A percentile compares a stretch with the other conserved stretches of the same genome.
phyloP scores from a whole-genome alignment of 2,329 filamentous ascomycete genomes.

The Microdochium paspali region DNA sequence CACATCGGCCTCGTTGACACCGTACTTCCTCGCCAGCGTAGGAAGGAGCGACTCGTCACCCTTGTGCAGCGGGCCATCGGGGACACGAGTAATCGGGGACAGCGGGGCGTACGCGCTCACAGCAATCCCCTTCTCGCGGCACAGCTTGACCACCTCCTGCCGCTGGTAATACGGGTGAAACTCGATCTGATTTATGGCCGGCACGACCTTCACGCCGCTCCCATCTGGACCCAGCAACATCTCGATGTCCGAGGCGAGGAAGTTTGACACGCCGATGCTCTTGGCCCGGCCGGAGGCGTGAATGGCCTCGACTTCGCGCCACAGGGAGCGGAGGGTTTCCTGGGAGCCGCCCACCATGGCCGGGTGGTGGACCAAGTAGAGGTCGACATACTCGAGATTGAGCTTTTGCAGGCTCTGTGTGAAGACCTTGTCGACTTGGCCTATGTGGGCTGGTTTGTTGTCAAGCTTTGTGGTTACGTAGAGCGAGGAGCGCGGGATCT shows the following conservation, averaged over 20 bases:
- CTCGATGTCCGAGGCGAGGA: slow-evolving; percentile 46
- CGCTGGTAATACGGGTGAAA: slow-evolving; percentile 69
- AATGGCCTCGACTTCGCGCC: slow-evolving; percentile 56
- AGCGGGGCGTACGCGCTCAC: slow-evolving; percentile 47
- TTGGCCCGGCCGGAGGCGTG: slow-evolving; percentile 54
- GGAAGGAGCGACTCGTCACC: slow-evolving; percentile 41
- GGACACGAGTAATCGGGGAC: slow-evolving; percentile 29
- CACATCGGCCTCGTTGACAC: slow-evolving; percentile 44
- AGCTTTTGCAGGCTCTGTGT: slow-evolving; percentile 53
- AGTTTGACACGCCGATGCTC: slow-evolving; percentile 75
- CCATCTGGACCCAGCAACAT: slow-evolving; percentile 32
- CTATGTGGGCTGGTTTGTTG: slow-evolving; percentile 25
- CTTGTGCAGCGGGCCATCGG: slow-evolving; percentile 36
- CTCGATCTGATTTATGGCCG: slow-evolving; percentile 74
- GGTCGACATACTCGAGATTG: slow-evolving; percentile 61
- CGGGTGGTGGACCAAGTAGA: slow-evolving; percentile 56
- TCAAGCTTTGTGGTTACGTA: slow-evolving; percentile 56
- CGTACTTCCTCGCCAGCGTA: slow-evolving; percentile 46
- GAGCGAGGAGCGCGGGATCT: slow-evolving; percentile 56
- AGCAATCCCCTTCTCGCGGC: slow-evolving; percentile 46
- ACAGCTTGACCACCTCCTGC: slow-evolving; percentile 46
- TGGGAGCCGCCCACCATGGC: slow-evolving; percentile 37
- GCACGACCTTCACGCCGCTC: slow-evolving; percentile 51
- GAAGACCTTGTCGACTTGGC: slow-evolving; percentile 41
- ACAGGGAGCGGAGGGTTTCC: slow-evolving; percentile 45